These are phyloP conservation scores for Phytophthora palmivora DNA, from an alignment of 352 stramenopile genomes.

Conservation along the genomic window DNA sequence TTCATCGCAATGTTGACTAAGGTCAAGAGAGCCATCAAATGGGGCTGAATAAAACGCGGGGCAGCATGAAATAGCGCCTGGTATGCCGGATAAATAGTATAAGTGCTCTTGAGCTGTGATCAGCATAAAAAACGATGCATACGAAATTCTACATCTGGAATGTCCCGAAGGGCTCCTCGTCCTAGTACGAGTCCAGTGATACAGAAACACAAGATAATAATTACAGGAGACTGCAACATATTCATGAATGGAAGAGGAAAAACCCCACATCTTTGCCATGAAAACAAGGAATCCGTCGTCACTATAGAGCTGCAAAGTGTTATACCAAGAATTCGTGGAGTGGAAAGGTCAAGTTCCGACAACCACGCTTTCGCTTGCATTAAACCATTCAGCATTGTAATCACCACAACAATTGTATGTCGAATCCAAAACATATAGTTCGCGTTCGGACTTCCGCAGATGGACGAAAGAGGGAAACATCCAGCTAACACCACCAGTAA, in stretches of 20 bases:
- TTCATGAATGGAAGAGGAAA: conserved; percentile 47
- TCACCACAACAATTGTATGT: conserved; percentile 14
- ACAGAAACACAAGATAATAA: conserved; percentile 6
- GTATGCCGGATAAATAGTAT: conserved; percentile 41
- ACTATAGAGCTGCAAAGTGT: conserved; percentile 12
- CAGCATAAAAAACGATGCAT: conserved; percentile 37
- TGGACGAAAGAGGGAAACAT: conserved; percentile 17
- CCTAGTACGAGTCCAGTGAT: conserved; percentile 24
- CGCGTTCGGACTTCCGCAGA: conserved; percentile 5
- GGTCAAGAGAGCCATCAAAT: conserved; percentile 25
- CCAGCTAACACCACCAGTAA: conserved; percentile 21
- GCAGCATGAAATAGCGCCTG: conserved; percentile 28
- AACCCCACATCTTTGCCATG: conserved; percentile 18
- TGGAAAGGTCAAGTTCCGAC: conserved; percentile 28
- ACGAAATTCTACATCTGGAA: conserved; percentile 29
- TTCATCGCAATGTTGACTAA: conserved; percentile 51
- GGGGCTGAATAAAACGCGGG: conserved; percentile 15
- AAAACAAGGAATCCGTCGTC: conserved; percentile 9
- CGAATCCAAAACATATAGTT: conserved; percentile 48
- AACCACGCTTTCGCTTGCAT: conserved; percentile 39
- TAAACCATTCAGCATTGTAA: conserved; percentile 13
- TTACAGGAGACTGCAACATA: conserved; percentile 24
- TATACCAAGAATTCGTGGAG: conserved; percentile 2
- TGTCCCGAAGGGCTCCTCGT: conserved; percentile 1
- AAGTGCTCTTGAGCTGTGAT: conserved; percentile 27